These are phyloP conservation scores for Plasmodium berghei DNA, from an alignment of 169 alveolate species.

Conservation along the genomic window DNA sequence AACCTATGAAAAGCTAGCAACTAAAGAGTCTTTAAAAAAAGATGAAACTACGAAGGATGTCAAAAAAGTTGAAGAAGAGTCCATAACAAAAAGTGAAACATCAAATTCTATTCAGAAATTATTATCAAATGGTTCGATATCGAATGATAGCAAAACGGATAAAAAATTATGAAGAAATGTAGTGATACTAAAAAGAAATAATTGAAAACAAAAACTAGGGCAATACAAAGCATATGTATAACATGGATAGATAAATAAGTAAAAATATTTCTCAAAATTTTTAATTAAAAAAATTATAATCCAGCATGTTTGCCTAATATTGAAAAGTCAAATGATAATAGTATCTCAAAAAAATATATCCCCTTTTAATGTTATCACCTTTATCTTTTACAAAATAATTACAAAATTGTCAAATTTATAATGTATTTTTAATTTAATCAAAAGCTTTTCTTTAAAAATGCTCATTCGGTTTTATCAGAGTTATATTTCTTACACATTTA, in stretches of 20 bases:
- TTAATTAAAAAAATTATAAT: neutral
- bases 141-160: conserved; percentile 2
- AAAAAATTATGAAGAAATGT: neutral
- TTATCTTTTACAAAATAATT: no score
- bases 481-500: no score
- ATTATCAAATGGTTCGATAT: conserved; percentile 15
- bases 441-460: no score
- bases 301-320: no score
- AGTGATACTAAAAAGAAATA: neutral
- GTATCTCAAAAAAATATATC: no score
- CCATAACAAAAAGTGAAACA: conserved; percentile 1
- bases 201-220: neutral
- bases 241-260: neutral
- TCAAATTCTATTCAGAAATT: conserved; percentile 15
- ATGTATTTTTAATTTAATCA: no score
- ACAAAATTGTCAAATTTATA: no score
- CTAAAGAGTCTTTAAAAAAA: conserved; percentile 28
- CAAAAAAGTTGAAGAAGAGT: conserved; percentile 16
- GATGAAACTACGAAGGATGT: conserved; percentile 25
- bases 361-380: no score
- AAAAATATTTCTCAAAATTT: neutral
- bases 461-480: no score
- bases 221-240: no score
- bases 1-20: conserved; percentile 25
- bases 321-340: no score